Conservation (phyloP, 2,329 filamentous ascomycete genomes). For the Cadophora gregata region DNA sequence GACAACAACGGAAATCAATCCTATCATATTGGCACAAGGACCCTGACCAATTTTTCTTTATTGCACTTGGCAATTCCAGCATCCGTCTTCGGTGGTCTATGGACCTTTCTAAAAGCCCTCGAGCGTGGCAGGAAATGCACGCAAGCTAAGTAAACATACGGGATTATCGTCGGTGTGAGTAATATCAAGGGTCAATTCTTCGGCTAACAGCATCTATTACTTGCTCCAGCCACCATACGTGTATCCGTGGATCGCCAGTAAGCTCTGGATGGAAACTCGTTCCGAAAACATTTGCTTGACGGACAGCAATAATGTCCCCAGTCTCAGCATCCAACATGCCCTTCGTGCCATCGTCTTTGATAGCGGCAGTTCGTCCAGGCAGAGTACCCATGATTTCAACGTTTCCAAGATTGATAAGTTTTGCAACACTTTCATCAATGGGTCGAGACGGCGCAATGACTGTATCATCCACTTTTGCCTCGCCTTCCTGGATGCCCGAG, state of each 20-base stretch:
- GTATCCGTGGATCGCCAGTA: constrained; percentile 85
- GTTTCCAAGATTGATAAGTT: constrained; percentile 33
- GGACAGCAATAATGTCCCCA: constrained; percentile 85
- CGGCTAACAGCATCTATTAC: constrained; percentile 53
- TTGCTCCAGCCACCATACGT: constrained; percentile 89
- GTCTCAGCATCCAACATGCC: constrained; percentile 48
- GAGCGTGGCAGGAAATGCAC: background rate
- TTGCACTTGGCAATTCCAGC: too few relatives aligned
- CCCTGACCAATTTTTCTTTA: too few relatives aligned
- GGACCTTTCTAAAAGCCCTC: too few relatives aligned
- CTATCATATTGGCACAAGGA: too few relatives aligned
- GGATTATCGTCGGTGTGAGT: too few relatives aligned
- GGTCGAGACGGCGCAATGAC: constrained; percentile 40
- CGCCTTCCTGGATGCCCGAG: constrained; percentile 43
- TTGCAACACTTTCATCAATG: constrained; percentile 34
- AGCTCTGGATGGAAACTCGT: constrained; percentile 97
- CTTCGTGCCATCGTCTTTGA: constrained; percentile 49
- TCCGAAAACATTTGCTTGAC: constrained; percentile 89
- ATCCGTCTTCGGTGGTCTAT: too few relatives aligned
- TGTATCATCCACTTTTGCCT: constrained; percentile 51
- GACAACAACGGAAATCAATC: too few relatives aligned
- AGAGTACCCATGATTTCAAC: constrained; percentile 61
- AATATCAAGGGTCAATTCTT: constrained; percentile 26
- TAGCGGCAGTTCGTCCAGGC: constrained; percentile 49
- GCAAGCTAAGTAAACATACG: too few relatives aligned